These are phyloP conservation scores for Citrullus colocynthis DNA, from an alignment of 306 rosid species.

Conservation along the genomic window DNA sequence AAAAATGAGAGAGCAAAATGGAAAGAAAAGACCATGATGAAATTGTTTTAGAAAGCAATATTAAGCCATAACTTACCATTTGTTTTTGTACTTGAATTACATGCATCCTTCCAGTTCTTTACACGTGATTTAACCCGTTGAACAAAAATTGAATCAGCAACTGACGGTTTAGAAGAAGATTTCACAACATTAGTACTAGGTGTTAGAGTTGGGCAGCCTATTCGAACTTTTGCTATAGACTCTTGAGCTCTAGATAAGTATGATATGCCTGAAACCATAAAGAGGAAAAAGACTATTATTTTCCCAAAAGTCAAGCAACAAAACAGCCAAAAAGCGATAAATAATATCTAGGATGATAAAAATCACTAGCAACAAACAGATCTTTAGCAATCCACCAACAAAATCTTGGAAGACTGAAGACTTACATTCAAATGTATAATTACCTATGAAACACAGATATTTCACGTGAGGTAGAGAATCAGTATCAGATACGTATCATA, in stretches of 20 bases:
- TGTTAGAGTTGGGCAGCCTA: conserved; percentile 26
- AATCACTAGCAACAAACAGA: background rate
- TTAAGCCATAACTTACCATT: conserved; percentile 33
- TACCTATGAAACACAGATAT: background rate
- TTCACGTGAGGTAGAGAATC: too few species aligned
- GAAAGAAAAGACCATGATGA: conserved; percentile 1
- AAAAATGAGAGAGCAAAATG: conserved; percentile 4
- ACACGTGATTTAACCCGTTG: conserved; percentile 59
- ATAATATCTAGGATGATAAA: background rate
- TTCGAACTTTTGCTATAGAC: conserved; percentile 35
- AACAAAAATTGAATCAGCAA: conserved; percentile 57
- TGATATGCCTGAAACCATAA: conserved; percentile 52
- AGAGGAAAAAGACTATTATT: background rate
- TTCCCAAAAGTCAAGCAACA: background rate
- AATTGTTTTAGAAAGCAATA: background rate
- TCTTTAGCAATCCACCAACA: background rate
- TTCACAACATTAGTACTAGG: conserved; percentile 15
- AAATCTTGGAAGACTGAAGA: background rate
- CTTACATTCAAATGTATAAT: background rate
- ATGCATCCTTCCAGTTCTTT: conserved; percentile 42
- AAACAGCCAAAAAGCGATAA: background rate
- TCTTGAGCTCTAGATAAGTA: conserved; percentile 82
- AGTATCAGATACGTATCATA: too few species aligned
- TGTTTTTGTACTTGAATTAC: conserved; percentile 24
- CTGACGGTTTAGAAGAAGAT: conserved; percentile 29